phyloP scores from a whole-genome alignment of 2,329 filamentous ascomycete genomes.

The Cordyceps javanica region DNA sequence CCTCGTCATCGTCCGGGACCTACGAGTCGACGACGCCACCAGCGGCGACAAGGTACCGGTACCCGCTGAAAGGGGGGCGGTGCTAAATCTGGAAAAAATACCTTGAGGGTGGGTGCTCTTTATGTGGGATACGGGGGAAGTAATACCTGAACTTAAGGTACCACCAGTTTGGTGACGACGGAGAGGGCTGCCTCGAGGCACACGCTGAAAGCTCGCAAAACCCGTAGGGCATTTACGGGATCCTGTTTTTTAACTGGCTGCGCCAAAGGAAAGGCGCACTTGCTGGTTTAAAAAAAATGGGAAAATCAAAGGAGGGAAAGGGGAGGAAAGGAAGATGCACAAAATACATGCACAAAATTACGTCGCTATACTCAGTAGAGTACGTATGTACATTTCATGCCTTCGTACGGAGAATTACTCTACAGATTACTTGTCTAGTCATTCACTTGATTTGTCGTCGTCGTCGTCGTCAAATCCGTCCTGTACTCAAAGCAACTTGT shows the following conservation, averaged over 20 bases:
- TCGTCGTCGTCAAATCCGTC: background rate
- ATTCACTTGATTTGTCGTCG: background rate
- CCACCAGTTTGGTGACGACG: background rate
- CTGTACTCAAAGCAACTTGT: background rate
- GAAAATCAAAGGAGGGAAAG: no score
- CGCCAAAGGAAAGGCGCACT: no score
- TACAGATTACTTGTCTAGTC: no score
- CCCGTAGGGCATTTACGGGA: no score
- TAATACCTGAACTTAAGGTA: background rate
- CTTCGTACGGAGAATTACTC: no score
- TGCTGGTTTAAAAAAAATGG: no score
- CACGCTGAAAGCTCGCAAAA: no score
- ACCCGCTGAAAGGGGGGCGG: constrained; percentile 13
- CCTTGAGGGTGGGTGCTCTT: constrained; percentile 13
- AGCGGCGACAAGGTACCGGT: constrained; percentile 16
- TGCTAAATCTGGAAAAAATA: constrained; percentile 6
- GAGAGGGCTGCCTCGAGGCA: background rate
- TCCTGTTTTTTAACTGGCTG: no score
- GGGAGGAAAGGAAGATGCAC: no score
- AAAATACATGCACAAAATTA: no score
- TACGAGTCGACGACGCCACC: constrained; percentile 15
- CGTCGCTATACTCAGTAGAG: no score
- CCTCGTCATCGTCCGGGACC: constrained; percentile 34
- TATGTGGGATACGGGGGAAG: background rate
- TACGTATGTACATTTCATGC: no score